Evolutionary conservation across 2,329 filamentous ascomycete genomes (phyloP).

Genomic region (Corinectria fuckeliana): DNA sequence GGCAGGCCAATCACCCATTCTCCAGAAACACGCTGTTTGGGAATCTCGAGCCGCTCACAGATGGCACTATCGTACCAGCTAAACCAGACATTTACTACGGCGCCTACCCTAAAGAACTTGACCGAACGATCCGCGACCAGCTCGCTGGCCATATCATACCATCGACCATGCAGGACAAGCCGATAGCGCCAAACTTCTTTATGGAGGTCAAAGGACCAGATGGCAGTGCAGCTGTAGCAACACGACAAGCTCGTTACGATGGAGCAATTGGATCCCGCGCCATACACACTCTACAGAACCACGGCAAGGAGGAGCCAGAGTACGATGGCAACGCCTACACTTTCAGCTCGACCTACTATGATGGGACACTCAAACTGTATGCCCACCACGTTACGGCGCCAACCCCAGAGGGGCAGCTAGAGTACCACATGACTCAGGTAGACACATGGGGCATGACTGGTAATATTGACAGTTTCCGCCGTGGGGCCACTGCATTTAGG

Average conservation of each 20-base stretch:
- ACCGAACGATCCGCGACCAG: slow-evolving; percentile 29
- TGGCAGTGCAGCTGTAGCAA: slow-evolving; percentile 39
- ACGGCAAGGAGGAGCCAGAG: slow-evolving; percentile 36
- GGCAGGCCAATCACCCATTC: not conserved
- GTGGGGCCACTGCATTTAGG: slow-evolving; percentile 46
- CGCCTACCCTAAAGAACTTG: slow-evolving; percentile 35
- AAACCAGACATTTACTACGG: slow-evolving; percentile 45
- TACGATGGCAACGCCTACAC: slow-evolving; percentile 50
- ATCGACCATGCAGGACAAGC: slow-evolving; percentile 38
- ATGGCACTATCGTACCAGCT: slow-evolving; percentile 36
- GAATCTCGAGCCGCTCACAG: slow-evolving; percentile 46
- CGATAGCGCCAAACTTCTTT: slow-evolving; percentile 50
- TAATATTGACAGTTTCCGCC: slow-evolving; percentile 38
- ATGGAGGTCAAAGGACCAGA: slow-evolving; percentile 47
- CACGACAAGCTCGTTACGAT: slow-evolving; percentile 46
- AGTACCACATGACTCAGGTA: slow-evolving; percentile 51
- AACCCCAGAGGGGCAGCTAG: slow-evolving; percentile 41
- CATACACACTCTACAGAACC: slow-evolving; percentile 48
- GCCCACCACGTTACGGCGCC: slow-evolving; percentile 46
- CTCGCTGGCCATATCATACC: slow-evolving; percentile 41
- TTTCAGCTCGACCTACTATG: slow-evolving; percentile 47
- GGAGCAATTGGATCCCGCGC: slow-evolving; percentile 46
- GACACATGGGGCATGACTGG: slow-evolving; percentile 37
- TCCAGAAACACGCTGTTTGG: slow-evolving; percentile 38
- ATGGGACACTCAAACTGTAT: slow-evolving; percentile 46